phyloP scores from a whole-genome alignment of 2,329 filamentous ascomycete genomes.

The Arthrinium phaeospermum region DNA sequence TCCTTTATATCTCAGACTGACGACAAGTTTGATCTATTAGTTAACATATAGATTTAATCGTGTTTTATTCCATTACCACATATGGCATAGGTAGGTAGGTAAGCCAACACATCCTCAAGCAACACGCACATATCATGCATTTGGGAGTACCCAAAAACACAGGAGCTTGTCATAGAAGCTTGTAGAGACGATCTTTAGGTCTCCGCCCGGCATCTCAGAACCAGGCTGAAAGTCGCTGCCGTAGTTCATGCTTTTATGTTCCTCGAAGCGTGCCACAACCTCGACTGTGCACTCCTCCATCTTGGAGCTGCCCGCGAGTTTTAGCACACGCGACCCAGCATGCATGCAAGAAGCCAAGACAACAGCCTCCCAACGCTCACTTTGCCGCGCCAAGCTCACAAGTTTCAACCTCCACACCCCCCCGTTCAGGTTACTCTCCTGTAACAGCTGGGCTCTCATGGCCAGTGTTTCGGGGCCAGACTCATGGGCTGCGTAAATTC shows the following conservation, averaged over 20 bases:
- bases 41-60: neutral
- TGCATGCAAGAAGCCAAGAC: constrained; percentile 95
- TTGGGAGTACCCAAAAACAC: constrained; percentile 64
- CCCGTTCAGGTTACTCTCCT: constrained; percentile 71
- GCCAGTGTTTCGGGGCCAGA: constrained; percentile 46
- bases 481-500: constrained; percentile 64
- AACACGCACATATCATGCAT: neutral
- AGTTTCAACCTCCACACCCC: constrained; percentile 88
- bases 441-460: constrained; percentile 57
- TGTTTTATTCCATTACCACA: neutral
- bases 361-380: constrained; percentile 40
- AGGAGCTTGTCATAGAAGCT: constrained; percentile 79
- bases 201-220: constrained; percentile 32
- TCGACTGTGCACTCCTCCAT: constrained; percentile 62
- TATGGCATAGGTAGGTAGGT: neutral
- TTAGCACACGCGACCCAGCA: constrained; percentile 75
- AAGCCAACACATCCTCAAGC: neutral
- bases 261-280: constrained; percentile 75
- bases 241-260: constrained; percentile 96
- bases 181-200: constrained; percentile 65
- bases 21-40: neutral
- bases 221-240: constrained; percentile 72
- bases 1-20: neutral
- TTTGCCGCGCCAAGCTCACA: constrained; percentile 44
- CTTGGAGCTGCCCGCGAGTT: constrained; percentile 41